Evolutionary conservation across 495 filamentous ascomycete species (phyloP).

Genomic region (Tricharina praecox): DNA sequence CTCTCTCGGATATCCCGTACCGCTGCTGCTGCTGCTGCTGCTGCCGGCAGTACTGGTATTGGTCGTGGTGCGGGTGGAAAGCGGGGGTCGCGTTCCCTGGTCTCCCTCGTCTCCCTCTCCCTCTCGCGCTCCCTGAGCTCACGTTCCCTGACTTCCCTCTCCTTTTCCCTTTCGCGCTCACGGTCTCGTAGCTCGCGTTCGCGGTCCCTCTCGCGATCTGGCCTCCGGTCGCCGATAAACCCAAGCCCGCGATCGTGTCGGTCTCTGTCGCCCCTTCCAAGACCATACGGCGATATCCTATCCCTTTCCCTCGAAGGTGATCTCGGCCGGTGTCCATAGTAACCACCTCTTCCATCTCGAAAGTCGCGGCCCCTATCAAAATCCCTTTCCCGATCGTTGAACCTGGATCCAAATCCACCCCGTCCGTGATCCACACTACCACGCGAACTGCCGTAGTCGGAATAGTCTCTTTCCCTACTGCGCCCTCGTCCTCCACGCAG

Average conservation of each 20-base stretch:
- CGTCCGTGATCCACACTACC: constrained; percentile 21
- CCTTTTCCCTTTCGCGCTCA: constrained; percentile 6
- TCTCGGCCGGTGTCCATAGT: constrained; percentile 19
- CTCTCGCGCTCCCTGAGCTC: constrained; percentile 4
- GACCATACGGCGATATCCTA: constrained; percentile 7
- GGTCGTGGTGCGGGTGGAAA: neutral
- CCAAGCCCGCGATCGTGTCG: constrained; percentile 15
- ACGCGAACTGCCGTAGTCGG: constrained; percentile 13
- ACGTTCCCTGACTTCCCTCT: constrained; percentile 5
- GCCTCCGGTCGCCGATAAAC: constrained; percentile 19
- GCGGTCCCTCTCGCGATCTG: constrained; percentile 17
- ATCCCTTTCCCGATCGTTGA: constrained; percentile 19
- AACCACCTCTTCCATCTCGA: constrained; percentile 19
- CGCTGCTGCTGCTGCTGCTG: constrained; percentile 2
- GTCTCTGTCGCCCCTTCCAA: constrained; percentile 17
- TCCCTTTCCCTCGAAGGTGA: constrained; percentile 23
- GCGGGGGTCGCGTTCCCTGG: constrained; percentile 9
- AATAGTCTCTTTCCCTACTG: constrained; percentile 19
- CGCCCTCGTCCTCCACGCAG: constrained; percentile 17
- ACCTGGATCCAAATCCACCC: constrained; percentile 14
- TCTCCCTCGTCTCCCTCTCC: constrained; percentile 13
- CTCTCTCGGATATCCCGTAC: constrained; percentile 8
- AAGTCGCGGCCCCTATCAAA: constrained; percentile 16
- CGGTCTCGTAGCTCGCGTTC: constrained; percentile 3
- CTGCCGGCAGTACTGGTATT: neutral